phyloP scores from a whole-genome alignment of 768 basidiomycete genomes.

The Punctularia strigosozonata region DNA sequence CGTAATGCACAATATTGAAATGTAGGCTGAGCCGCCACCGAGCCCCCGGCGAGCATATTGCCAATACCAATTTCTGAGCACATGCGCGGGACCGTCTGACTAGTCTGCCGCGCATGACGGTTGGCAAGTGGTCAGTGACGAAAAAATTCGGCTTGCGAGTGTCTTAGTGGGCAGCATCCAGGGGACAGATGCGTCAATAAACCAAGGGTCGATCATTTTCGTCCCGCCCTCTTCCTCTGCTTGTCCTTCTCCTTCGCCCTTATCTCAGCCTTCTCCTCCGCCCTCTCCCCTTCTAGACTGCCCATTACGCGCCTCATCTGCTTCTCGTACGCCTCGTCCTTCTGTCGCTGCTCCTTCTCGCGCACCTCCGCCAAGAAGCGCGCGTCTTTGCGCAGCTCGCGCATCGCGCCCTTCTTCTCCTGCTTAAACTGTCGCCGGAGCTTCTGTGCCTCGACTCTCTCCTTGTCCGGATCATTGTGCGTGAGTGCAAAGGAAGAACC shows the following conservation, averaged over 20 bases:
- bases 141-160: too few relatives aligned
- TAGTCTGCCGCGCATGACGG: too few relatives aligned
- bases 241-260: constrained; percentile 72
- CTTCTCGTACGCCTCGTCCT: constrained; percentile 70
- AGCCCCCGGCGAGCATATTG: too few relatives aligned
- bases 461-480: constrained; percentile 83
- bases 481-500: constrained; percentile 69
- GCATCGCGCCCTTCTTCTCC: constrained; percentile 92
- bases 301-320: constrained; percentile 77
- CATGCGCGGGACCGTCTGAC: too few relatives aligned
- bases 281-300: constrained; percentile 75
- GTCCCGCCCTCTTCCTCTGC: constrained; percentile 62
- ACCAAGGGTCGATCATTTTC: constrained; percentile 33
- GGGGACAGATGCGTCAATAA: neutral
- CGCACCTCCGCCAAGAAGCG: constrained; percentile 85
- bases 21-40: too few relatives aligned
- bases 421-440: constrained; percentile 85
- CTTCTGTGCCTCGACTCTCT: constrained; percentile 79
- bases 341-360: constrained; percentile 73
- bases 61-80: too few relatives aligned
- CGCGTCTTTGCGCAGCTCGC: constrained; percentile 93
- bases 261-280: constrained; percentile 90
- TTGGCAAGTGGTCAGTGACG: too few relatives aligned
- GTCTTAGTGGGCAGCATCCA: too few relatives aligned
- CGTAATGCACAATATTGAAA: too few relatives aligned